These are phyloP conservation scores for Cetradonia linearis DNA, from an alignment of 495 filamentous ascomycete species.

Conservation along the genomic window DNA sequence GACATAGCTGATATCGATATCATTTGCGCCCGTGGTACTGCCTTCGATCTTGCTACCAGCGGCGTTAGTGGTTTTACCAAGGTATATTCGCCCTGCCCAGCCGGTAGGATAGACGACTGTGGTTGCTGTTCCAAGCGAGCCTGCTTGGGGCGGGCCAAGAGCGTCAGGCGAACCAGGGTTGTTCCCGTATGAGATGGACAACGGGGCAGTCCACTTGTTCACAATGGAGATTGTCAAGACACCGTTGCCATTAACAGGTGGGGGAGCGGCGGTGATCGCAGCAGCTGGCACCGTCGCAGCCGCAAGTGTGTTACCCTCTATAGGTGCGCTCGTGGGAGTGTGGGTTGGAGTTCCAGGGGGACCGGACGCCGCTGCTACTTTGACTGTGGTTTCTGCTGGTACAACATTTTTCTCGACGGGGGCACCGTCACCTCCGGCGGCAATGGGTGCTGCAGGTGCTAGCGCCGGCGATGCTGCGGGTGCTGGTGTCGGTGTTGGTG, in stretches of 20 bases:
- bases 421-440: background rate
- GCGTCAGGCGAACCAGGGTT: conserved; percentile 11
- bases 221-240: conserved; percentile 15
- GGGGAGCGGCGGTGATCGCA: conserved; percentile 7
- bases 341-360: background rate
- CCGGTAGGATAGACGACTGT: conserved; percentile 18
- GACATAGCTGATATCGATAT: conserved; percentile 24
- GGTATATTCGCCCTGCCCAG: conserved; percentile 22
- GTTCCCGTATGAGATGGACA: conserved; percentile 16
- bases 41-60: conserved; percentile 24
- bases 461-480: background rate
- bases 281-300: conserved; percentile 10
- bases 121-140: conserved; percentile 14
- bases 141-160: conserved; percentile 2
- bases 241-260: conserved; percentile 6
- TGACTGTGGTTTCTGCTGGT: background rate
- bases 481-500: background rate
- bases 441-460: background rate
- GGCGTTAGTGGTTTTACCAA: conserved; percentile 17
- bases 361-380: conserved; percentile 1
- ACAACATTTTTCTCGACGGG: background rate
- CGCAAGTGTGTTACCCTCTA: background rate
- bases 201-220: conserved; percentile 13
- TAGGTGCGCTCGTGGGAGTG: background rate
- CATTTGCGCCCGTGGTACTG: conserved; percentile 17